Evolutionary conservation across 441 rosid genomes (phyloP), one percentile per base, ranked within the genome.

Genomic region (Kokia cookei): DNA sequence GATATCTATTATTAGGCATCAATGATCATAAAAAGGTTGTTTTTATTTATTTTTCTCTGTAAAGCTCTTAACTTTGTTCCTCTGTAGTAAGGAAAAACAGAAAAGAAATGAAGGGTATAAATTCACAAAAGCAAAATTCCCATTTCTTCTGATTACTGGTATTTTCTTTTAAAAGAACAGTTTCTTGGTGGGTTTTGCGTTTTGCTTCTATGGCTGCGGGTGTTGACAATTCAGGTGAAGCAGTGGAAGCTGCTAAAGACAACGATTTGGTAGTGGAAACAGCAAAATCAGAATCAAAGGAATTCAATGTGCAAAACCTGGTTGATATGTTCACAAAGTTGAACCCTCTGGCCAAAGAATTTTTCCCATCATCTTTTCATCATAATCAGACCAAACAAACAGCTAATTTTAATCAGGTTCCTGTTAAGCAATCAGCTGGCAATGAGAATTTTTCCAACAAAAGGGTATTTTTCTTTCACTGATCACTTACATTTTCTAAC

Each of bases 281-380:
- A 15, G 19, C 43, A 50, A 72, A 86, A 80, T 70, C 86, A 71
- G 91, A 86, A 73, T 73, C 89, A 1, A 80, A 77, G 78, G 88
- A 91, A 82, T 82, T 91, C 80, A 86, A 51, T 75, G 86, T 93
- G 80, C 79, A 88, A 73, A 89, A 87, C 72, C 90, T 93, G 75
- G 96, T 93, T 68, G 93, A 89, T 4, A 87, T 91, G 83, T 85
- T 93, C 82, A 91, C 91, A 72, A 91, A 91, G 82, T 79, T 93
- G 84, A 93, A 93, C 80, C 97, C 97, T 82, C 76, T 77, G 79
- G 98, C 98, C 0, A 89, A 91, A 75, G 98, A 93, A 78, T 91
- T 93, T 78, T 72, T 93, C 65, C 98, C 97, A 71, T 91, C 96
- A 62, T 82, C 87, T 71, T 78, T 78, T 71, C 82, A 80, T 11